A percentile compares a stretch with the other conserved stretches of the same genome.
These are phyloP conservation scores for Cryphonectria carpinicola DNA, from an alignment of 2,329 filamentous ascomycete species.

Conservation along the genomic window DNA sequence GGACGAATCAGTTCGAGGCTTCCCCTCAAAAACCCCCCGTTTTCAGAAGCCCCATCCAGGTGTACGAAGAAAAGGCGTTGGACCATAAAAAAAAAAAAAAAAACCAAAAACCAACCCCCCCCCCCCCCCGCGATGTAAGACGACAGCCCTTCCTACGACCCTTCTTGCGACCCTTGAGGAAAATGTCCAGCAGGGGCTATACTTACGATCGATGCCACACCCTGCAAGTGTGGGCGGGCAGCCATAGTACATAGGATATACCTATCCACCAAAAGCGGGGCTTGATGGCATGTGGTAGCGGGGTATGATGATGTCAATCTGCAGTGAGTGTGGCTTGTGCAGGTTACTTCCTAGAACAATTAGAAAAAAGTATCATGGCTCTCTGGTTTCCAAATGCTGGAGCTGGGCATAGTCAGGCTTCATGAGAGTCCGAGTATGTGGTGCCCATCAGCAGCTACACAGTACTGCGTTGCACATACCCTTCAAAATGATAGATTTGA, in stretches of 20 bases:
- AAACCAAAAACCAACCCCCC: no score
- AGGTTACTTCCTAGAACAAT: not conserved
- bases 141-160: not conserved
- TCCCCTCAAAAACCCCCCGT: not conserved
- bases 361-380: not conserved
- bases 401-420: not conserved
- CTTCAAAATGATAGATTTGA: not conserved
- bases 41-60: conserved; percentile 8
- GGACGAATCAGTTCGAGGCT: no score
- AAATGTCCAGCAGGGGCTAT: not conserved
- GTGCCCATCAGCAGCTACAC: not conserved
- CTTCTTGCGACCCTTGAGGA: not conserved
- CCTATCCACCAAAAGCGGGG: not conserved
- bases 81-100: not conserved
- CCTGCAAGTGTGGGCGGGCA: not conserved
- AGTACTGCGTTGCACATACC: not conserved
- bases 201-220: not conserved
- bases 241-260: no score
- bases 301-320: conserved; percentile 18
- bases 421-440: not conserved
- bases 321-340: not conserved
- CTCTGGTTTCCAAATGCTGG: no score
- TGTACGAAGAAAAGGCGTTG: conserved; percentile 30
- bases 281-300: not conserved
- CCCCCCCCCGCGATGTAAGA: no score